Base-by-base conservation (phyloP, 345 rosid genomes). In the Viola odorata region DNA sequence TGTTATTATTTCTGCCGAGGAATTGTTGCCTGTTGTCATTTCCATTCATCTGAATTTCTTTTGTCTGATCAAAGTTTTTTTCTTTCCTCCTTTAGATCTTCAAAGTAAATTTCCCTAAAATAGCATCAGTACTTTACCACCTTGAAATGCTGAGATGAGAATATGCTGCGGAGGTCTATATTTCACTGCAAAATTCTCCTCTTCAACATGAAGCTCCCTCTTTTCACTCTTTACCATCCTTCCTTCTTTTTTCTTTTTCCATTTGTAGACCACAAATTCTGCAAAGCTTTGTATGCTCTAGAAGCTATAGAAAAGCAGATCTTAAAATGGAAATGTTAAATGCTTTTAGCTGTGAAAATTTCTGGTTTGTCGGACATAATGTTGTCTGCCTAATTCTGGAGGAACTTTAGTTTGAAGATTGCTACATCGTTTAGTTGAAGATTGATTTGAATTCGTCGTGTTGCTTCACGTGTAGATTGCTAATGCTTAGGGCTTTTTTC, bases 261-360 rank as follows among this genome's bases (percentile, higher is more conserved):
- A 37, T 7, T 45, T 37, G 16, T 52, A 32, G 52, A 45, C 36
- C 53, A 12, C 12, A 40, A 13, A 50, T 7, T 65, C 15, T 50
- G 11, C 11, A 12, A 38, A 47, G 15, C 45, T 64, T 53, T 10
- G 32, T 62, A 50, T 36, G 7, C 17, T 32, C 9, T 50, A 42
- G 36, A 62, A 53, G 42, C 58, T 40, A 41, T 36, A 62, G 32
- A 23, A 62, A 53, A 62, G 58, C 42, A 53, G 58, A 51, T 36
- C 17, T 53, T 32, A 39, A 14, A 11, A 50, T 16, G 5, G 38
- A 23, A 3, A 23, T 23, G 32, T 23, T 54, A 39, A 6, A 55
- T 23, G 7, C 17, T 56, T 64, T 45, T 48, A 14, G 16, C 12
- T 38, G 14, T 44, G 32, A 40, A 23, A 41, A 45, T 16, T 16